phyloP scores from a whole-genome alignment of 140 eudicot genomes.

The Stevia rebaudiana region DNA sequence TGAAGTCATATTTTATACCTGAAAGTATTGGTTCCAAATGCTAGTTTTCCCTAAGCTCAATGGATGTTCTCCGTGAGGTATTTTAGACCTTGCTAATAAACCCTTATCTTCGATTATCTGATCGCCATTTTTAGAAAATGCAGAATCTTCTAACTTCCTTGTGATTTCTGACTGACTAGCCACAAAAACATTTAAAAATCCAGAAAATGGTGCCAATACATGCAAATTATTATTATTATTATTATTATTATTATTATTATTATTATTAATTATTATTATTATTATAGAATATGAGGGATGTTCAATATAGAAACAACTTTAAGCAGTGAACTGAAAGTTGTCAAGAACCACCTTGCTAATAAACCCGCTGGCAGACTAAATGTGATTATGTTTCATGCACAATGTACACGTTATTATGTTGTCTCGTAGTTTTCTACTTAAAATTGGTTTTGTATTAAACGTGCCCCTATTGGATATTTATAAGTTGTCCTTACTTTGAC shows the following conservation, averaged over 20 bases:
- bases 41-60: conserved; percentile 77
- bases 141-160: conserved; percentile 64
- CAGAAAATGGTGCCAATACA: conserved; percentile 21
- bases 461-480: neutral
- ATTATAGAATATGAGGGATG: neutral
- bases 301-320: too few relatives aligned
- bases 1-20: conserved; percentile 46
- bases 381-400: too few relatives aligned
- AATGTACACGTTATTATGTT: neutral
- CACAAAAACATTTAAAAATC: conserved; percentile 63
- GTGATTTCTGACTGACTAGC: conserved; percentile 97
- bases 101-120: conserved; percentile 39
- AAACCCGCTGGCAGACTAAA: too few relatives aligned
- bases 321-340: too few relatives aligned
- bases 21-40: conserved; percentile 79
- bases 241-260: too few relatives aligned
- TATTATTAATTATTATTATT: too few relatives aligned
- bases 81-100: conserved; percentile 62
- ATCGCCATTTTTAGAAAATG: conserved; percentile 42
- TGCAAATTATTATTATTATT: too few relatives aligned
- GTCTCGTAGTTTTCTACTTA: neutral
- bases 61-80: conserved; percentile 81
- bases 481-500: conserved; percentile 6
- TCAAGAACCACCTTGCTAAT: too few relatives aligned
- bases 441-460: neutral